Evolutionary conservation across 1,284 basidiomycete species (phyloP).

Genomic region (Puccinia polysora): DNA sequence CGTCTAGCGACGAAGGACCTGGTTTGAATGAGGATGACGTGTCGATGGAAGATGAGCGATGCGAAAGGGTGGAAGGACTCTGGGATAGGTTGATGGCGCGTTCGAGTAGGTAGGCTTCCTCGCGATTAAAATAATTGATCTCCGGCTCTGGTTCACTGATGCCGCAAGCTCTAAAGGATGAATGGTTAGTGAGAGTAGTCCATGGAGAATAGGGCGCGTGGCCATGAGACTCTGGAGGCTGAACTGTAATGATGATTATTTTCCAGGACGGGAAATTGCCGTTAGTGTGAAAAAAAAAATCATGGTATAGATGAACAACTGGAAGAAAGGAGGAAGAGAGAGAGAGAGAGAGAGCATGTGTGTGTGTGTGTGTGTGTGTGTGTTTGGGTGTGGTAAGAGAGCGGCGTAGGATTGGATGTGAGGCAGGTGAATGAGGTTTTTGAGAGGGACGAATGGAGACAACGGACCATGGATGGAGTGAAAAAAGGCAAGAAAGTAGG

Average conservation of each 20-base stretch:
- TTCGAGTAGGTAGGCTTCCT: neutral
- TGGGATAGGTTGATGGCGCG: neutral
- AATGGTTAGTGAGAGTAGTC: neutral
- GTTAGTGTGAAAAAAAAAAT: neutral
- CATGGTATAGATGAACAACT: neutral
- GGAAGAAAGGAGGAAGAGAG: neutral
- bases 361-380: neutral
- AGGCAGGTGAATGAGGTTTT: neutral
- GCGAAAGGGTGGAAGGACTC: neutral
- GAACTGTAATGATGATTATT: neutral
- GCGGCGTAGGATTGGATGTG: too few relatives aligned
- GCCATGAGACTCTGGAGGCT: neutral
- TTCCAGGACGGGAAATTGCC: too few relatives aligned
- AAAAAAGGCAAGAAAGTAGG: slow-evolving; percentile 18
- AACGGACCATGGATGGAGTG: too few relatives aligned
- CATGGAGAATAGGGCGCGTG: slow-evolving; percentile 21
- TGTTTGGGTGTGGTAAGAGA: neutral
- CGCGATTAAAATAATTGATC: neutral
- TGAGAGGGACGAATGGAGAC: too few relatives aligned
- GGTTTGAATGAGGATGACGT: neutral
- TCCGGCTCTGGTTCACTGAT: neutral
- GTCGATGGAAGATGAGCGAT: slow-evolving; percentile 4
- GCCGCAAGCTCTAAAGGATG: neutral
- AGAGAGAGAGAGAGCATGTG: neutral
- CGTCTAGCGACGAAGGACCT: neutral